A percentile compares a stretch with the other conserved stretches of the same genome.
phyloP scores from a whole-genome alignment of 257 asterid genomes.

The Penstemon davidsonii region DNA sequence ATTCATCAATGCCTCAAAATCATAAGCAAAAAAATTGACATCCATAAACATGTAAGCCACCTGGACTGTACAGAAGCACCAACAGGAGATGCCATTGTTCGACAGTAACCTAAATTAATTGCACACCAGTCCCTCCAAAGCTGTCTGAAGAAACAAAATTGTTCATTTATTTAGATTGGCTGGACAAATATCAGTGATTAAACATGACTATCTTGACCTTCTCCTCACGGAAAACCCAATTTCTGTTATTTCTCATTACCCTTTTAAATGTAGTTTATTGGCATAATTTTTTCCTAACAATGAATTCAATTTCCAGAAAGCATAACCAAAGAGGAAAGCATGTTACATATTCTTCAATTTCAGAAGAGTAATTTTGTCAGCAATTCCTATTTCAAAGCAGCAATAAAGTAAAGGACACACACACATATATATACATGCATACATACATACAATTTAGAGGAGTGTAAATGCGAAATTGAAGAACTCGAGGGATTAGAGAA shows the following conservation, averaged over 20 bases:
- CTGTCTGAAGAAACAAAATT: too few species aligned
- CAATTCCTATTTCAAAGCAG: slow-evolving; percentile 18
- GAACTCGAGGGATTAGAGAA: slow-evolving; percentile 3
- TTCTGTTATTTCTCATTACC: too few species aligned
- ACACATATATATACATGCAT: not conserved
- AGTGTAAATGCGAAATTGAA: not conserved
- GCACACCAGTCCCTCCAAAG: not conserved
- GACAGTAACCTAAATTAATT: slow-evolving; percentile 23
- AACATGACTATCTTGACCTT: too few species aligned
- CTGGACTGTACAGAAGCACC: slow-evolving; percentile 52
- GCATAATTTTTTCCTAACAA: too few species aligned
- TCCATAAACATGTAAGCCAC: slow-evolving; percentile 21
- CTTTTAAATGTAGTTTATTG: too few species aligned
- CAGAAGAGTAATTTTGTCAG: slow-evolving; percentile 15
- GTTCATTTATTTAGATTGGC: too few species aligned
- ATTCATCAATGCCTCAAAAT: not conserved
- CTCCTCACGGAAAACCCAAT: too few species aligned
- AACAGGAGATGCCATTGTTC: slow-evolving; percentile 44
- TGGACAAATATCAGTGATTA: too few species aligned
- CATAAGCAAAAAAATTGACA: not conserved
- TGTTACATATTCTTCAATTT: slow-evolving; percentile 5
- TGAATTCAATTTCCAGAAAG: slow-evolving; percentile 1
- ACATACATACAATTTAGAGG: not conserved
- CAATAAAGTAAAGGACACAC: not conserved
- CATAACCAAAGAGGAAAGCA: not conserved